These are phyloP conservation scores for Verbascum thapsus DNA, from an alignment of 257 asterid species.

Conservation along the genomic window DNA sequence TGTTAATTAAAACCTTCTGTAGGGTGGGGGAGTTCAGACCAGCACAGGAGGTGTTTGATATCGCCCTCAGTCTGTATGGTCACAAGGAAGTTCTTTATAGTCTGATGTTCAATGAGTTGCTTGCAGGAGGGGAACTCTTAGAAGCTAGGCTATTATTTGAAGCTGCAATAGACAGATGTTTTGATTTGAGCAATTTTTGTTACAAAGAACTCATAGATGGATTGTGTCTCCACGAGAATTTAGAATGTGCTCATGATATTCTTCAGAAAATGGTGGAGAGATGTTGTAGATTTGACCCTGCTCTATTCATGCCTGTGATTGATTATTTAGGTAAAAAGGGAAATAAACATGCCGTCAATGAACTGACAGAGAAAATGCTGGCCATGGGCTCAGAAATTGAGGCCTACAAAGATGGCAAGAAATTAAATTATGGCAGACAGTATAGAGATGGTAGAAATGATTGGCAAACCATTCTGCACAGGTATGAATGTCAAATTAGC, in stretches of 20 bases:
- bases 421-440: constrained; percentile 37
- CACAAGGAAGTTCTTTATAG: constrained; percentile 64
- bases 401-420: constrained; percentile 36
- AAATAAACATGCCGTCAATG: constrained; percentile 71
- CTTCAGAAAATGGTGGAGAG: constrained; percentile 63
- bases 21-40: constrained; percentile 86
- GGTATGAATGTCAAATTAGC: constrained; percentile 44
- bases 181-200: constrained; percentile 55
- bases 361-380: constrained; percentile 70
- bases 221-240: constrained; percentile 56
- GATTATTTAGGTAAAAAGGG: constrained; percentile 62
- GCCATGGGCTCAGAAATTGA: constrained; percentile 57
- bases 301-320: constrained; percentile 81
- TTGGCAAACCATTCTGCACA: constrained; percentile 72
- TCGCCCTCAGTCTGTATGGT: constrained; percentile 60
- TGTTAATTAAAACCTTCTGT: constrained; percentile 74
- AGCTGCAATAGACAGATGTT: constrained; percentile 62
- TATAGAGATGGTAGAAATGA: constrained; percentile 44
- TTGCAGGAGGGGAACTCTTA: constrained; percentile 71
- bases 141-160: constrained; percentile 76
- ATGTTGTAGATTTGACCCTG: constrained; percentile 79
- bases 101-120: constrained; percentile 69
- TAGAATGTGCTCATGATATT: constrained; percentile 55
- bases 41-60: constrained; percentile 77
- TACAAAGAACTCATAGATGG: constrained; percentile 64